Percentiles rank a stretch among this genome's conserved stretches.
phyloP scores from a whole-genome alignment of 2,329 filamentous ascomycete species.

The Hortaea sp. region DNA sequence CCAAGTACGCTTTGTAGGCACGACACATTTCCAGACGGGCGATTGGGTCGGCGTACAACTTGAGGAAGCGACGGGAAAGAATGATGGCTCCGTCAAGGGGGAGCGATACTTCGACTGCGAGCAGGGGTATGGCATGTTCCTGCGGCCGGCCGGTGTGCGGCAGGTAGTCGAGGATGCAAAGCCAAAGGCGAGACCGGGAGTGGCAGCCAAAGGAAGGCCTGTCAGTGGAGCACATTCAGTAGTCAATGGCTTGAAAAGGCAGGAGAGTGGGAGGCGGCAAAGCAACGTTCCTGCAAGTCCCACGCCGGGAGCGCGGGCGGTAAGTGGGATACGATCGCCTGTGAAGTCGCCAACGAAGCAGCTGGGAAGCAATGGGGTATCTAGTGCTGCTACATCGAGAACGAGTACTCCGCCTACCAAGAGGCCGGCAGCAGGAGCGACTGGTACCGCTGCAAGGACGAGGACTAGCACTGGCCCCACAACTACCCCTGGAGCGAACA shows the following conservation, averaged over 20 bases:
- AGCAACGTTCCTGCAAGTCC: constrained; percentile 56
- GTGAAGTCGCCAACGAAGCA: constrained; percentile 74
- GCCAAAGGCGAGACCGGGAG: constrained; percentile 11
- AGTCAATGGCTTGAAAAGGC: constrained; percentile 19
- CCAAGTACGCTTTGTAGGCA: constrained; percentile 70
- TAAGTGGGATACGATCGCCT: constrained; percentile 55
- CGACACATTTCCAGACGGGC: constrained; percentile 68
- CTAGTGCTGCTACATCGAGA: constrained; percentile 50
- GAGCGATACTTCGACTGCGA: constrained; percentile 79
- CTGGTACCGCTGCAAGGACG: constrained; percentile 36
- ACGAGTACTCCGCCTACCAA: constrained; percentile 55
- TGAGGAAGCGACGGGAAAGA: constrained; percentile 73
- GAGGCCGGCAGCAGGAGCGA: constrained; percentile 20
- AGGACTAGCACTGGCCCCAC: constrained; percentile 46
- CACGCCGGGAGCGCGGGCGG: constrained; percentile 52
- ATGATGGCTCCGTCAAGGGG: constrained; percentile 83
- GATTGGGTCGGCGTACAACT: constrained; percentile 89
- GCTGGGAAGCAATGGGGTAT: constrained; percentile 39
- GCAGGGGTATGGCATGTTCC: constrained; percentile 68
- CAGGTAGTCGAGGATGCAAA: constrained; percentile 30
- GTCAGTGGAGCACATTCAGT: constrained; percentile 25
- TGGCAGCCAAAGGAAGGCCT: constrained; percentile 29
- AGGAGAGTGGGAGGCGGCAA: constrained; percentile 17
- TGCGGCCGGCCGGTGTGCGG: constrained; percentile 60
- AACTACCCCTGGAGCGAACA: constrained; percentile 10